phyloP scores from a whole-genome alignment of 176 grass and related monocot species.

The Hyparrhenia diplandra region DNA sequence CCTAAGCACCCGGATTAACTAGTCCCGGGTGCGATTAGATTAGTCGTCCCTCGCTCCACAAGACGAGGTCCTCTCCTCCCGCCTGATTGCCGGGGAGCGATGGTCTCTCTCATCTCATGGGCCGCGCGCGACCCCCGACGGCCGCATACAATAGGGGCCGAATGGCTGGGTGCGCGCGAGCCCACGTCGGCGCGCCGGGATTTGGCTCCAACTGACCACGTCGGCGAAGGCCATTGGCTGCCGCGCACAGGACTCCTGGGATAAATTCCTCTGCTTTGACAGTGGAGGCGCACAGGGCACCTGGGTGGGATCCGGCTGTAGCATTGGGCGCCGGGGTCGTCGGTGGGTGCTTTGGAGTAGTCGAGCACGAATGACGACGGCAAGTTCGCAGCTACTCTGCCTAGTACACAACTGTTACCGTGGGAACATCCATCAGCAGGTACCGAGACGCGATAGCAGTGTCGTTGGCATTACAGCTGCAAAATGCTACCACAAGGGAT shows the following conservation, averaged over 20 bases:
- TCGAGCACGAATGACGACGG: background rate
- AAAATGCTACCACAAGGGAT: background rate
- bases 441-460: background rate
- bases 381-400: background rate
- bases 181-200: constrained; percentile 12
- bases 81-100: background rate
- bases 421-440: background rate
- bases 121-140: background rate
- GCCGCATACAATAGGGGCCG: background rate
- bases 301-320: background rate
- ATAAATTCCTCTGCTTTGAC: background rate
- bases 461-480: background rate
- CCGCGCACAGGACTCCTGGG: background rate
- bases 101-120: background rate
- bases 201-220: constrained; percentile 1
- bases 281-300: too few relatives aligned
- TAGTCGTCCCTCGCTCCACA: background rate
- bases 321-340: background rate
- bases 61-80: background rate
- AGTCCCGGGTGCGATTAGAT: background rate
- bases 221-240: background rate
- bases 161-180: constrained; percentile 13
- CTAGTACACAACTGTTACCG: background rate
- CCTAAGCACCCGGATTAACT: background rate
- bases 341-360: too few relatives aligned